These are phyloP conservation scores for Malassezia yamatoensis DNA, from an alignment of 1,284 basidiomycete species.

Conservation along the genomic window DNA sequence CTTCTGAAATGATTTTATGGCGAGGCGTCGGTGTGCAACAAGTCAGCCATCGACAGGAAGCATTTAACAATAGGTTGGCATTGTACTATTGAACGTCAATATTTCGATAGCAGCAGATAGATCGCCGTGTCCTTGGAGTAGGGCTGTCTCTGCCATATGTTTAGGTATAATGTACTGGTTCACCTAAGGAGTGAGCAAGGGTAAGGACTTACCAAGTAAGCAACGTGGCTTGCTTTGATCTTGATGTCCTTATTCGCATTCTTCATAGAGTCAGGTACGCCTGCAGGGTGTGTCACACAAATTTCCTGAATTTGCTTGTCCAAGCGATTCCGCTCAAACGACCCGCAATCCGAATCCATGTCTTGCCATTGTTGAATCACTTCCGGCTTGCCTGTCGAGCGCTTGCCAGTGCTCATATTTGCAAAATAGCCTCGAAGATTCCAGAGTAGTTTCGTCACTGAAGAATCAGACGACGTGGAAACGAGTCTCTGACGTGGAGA, in stretches of 20 bases:
- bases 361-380: conserved; percentile 45
- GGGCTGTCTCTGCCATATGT: conserved; percentile 22
- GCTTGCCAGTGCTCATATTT: background rate
- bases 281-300: conserved; percentile 32
- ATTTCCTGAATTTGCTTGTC: conserved; percentile 31
- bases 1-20: too few species aligned
- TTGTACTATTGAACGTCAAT: too few species aligned
- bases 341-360: conserved; percentile 34
- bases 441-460: too few species aligned
- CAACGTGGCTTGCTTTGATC: conserved; percentile 33
- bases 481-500: background rate
- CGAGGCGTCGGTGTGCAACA: too few species aligned
- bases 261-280: conserved; percentile 19
- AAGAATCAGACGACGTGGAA: background rate
- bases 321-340: conserved; percentile 40
- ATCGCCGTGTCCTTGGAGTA: conserved; percentile 26
- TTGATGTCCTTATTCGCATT: conserved; percentile 29
- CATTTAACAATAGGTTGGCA: too few species aligned
- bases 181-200: background rate
- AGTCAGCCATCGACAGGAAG: too few species aligned
- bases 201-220: conserved; percentile 27
- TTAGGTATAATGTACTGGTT: conserved; percentile 23
- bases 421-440: background rate
- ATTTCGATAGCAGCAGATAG: conserved; percentile 6
- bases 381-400: conserved; percentile 13